Evolutionary conservation across 352 stramenopile genomes (phyloP).

Genomic region (Globisporangium parvum): DNA sequence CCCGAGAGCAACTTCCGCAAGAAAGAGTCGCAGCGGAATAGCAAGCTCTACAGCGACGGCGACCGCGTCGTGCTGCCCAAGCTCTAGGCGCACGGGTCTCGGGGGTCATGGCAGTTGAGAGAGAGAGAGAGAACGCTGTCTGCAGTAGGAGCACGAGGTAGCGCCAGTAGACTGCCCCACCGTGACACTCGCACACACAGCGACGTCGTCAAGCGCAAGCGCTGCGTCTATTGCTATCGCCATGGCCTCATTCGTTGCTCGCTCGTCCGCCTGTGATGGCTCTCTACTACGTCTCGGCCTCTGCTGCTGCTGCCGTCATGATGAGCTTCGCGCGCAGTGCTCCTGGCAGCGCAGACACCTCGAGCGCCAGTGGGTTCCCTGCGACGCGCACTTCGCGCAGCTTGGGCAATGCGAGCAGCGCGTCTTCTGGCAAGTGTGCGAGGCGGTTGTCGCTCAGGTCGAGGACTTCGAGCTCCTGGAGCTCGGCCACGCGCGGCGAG

Average conservation of each 20-base stretch:
- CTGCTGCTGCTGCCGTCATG: neutral
- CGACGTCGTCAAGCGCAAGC: too few species aligned
- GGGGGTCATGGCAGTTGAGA: neutral
- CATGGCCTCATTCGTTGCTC: neutral
- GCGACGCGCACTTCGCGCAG: conserved; percentile 36
- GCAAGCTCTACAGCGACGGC: conserved; percentile 28
- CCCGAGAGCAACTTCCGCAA: conserved; percentile 21
- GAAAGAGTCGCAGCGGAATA: conserved; percentile 41
- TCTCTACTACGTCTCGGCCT: neutral
- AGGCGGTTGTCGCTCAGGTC: conserved; percentile 58
- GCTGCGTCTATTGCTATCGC: neutral
- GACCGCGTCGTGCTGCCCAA: conserved; percentile 40
- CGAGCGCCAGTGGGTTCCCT: conserved; percentile 34
- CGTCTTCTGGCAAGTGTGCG: conserved; percentile 26
- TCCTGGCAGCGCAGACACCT: conserved; percentile 17
- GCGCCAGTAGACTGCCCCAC: neutral
- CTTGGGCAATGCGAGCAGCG: conserved; percentile 29
- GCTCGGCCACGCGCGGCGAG: conserved; percentile 31
- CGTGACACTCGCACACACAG: too few species aligned
- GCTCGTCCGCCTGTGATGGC: neutral
- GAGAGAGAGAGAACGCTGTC: too few species aligned
- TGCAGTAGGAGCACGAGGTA: neutral
- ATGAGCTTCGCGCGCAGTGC: conserved; percentile 32
- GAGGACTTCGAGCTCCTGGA: conserved; percentile 52
- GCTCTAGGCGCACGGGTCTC: conserved; percentile 22